These are phyloP conservation scores for Eutrema heterophyllum DNA, from an alignment of 345 rosid genomes.

Conservation along the genomic window DNA sequence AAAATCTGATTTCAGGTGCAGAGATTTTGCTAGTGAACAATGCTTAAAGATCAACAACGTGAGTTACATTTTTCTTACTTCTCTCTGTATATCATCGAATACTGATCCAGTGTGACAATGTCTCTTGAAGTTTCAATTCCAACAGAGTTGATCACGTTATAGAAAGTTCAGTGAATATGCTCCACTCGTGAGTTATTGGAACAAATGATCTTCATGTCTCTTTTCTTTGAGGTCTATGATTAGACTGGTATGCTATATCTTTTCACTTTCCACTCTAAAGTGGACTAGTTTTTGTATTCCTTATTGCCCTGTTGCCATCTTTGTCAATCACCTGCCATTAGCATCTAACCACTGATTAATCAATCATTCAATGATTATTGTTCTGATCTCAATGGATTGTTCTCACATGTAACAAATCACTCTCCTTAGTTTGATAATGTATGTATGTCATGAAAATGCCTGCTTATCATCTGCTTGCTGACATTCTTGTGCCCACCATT, in stretches of 20 bases:
- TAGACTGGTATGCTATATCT: background rate
- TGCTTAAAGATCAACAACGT: conserved; percentile 24
- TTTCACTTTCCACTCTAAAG: background rate
- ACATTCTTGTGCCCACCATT: conserved; percentile 19
- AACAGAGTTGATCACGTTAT: background rate
- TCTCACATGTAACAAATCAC: conserved; percentile 5
- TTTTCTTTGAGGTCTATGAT: background rate
- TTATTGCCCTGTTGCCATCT: background rate
- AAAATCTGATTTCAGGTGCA: conserved; percentile 42
- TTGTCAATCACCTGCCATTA: background rate
- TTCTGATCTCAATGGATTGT: background rate
- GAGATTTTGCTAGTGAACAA: conserved; percentile 70
- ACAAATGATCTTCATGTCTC: background rate
- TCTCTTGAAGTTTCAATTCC: background rate
- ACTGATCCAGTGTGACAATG: background rate
- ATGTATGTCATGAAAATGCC: conserved; percentile 4
- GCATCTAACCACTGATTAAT: background rate
- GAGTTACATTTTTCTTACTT: conserved; percentile 25
- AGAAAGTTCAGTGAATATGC: conserved; percentile 1
- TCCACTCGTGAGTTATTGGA: background rate
- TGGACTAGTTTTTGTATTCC: background rate
- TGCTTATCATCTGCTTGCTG: conserved; percentile 11
- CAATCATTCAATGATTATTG: conserved; percentile 1
- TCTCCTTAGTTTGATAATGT: conserved; percentile 14
- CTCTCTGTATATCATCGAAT: background rate